Conservation (phyloP, 2,329 filamentous ascomycete species). For the Macrophomina phaseolina region DNA sequence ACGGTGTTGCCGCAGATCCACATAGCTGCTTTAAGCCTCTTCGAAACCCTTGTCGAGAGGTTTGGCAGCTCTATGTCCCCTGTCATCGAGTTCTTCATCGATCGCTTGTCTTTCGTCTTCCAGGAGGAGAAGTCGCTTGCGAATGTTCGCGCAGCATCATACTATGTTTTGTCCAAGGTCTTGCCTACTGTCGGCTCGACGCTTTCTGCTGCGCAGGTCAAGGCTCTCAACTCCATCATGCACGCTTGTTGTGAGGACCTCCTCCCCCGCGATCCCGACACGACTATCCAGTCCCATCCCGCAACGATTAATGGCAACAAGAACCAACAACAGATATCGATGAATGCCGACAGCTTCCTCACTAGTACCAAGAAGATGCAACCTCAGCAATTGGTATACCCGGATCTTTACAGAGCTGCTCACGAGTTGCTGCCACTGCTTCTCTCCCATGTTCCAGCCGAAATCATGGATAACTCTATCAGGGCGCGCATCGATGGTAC, state of each 20-base stretch:
- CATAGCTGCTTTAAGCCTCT: conserved; percentile 68
- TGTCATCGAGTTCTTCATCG: conserved; percentile 68
- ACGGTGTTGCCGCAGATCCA: conserved; percentile 76
- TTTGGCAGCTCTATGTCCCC: conserved; percentile 65
- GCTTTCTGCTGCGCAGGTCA: conserved; percentile 69
- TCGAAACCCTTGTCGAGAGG: conserved; percentile 62
- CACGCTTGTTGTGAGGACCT: conserved; percentile 77
- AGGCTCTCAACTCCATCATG: conserved; percentile 66
- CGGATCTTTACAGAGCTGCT: conserved; percentile 63
- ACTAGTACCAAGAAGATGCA: conserved; percentile 44
- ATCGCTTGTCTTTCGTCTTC: conserved; percentile 76
- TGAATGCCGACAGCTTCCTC: conserved; percentile 77
- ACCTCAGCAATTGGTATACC: conserved; percentile 43
- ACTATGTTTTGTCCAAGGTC: conserved; percentile 63
- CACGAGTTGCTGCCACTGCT: conserved; percentile 65
- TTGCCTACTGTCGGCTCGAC: conserved; percentile 68
- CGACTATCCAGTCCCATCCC: conserved; percentile 44
- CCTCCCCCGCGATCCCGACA: conserved; percentile 54
- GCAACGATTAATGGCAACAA: conserved; percentile 51
- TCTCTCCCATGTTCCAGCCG: conserved; percentile 68
- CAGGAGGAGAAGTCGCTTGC: conserved; percentile 56
- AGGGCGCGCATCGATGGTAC: conserved; percentile 81
- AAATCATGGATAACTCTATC: conserved; percentile 71
- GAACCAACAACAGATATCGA: conserved; percentile 42
- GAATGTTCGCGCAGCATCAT: conserved; percentile 65